Conservation (phyloP, 768 basidiomycete species). For the Rubroboletus satanas region DNA sequence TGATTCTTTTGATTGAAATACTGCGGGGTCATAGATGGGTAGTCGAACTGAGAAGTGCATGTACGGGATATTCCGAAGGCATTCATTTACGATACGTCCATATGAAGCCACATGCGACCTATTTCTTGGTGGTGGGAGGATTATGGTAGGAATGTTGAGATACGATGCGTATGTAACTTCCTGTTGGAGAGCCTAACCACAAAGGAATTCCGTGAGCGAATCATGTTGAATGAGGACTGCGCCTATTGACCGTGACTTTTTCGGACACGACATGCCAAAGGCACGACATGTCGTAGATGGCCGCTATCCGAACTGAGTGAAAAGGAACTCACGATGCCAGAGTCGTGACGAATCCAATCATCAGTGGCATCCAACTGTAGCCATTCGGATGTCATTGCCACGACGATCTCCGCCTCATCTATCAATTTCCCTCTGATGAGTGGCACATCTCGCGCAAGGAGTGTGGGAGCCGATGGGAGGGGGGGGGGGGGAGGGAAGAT, state of each 20-base stretch:
- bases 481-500: constrained; percentile 9
- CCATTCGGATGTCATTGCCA: constrained; percentile 88
- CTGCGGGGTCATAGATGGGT: constrained; percentile 74
- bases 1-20: constrained; percentile 42
- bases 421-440: constrained; percentile 13
- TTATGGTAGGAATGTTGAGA: constrained; percentile 77
- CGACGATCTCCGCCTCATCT: constrained; percentile 75
- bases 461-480: constrained; percentile 10
- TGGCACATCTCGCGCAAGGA: constrained; percentile 12
- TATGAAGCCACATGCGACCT: constrained; percentile 87
- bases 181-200: constrained; percentile 77
- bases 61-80: constrained; percentile 64
- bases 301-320: constrained; percentile 2
- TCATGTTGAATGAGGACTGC: constrained; percentile 8
- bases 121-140: constrained; percentile 85
- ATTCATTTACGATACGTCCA: constrained; percentile 83
- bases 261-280: constrained; percentile 12
- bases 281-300: constrained; percentile 10
- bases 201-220: constrained; percentile 13
- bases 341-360: constrained; percentile 93
- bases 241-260: constrained; percentile 17
- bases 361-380: constrained; percentile 89
- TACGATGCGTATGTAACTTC: constrained; percentile 93
- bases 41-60: constrained; percentile 80
- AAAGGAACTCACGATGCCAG: constrained; percentile 73